phyloP scores from a whole-genome alignment of 2,329 filamentous ascomycete genomes.

The Aspergillus sp. region DNA sequence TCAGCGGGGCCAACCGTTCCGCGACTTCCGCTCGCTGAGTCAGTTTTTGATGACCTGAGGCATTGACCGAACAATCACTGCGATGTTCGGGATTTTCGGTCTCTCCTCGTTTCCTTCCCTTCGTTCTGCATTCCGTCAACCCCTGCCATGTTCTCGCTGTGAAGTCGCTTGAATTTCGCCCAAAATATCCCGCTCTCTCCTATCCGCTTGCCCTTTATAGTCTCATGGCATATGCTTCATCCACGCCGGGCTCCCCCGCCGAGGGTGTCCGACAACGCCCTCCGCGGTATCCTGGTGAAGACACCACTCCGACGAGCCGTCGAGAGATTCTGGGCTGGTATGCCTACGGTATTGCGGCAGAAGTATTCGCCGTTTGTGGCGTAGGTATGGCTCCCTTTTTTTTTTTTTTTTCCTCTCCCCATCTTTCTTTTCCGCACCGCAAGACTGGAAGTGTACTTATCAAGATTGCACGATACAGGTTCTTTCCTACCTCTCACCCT shows the following conservation, averaged over 20 bases:
- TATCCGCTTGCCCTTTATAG: background rate
- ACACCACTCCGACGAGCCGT: conserved; percentile 75
- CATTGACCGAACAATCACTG: background rate
- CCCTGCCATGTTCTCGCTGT: background rate
- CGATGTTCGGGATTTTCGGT: background rate
- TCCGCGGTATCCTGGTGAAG: conserved; percentile 72
- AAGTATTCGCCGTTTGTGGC: conserved; percentile 89
- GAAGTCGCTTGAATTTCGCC: background rate
- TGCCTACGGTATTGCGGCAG: conserved; percentile 88
- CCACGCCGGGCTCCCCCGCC: conserved; percentile 14
- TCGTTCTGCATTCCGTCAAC: background rate
- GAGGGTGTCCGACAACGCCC: conserved; percentile 27
- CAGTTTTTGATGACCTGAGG: background rate
- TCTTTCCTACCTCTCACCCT: conserved; percentile 91
- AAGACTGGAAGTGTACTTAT: background rate
- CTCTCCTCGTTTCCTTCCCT: background rate
- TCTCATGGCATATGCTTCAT: conserved; percentile 1
- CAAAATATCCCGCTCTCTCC: background rate
- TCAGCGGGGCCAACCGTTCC: background rate
- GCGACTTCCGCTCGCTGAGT: background rate
- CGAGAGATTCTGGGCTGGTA: conserved; percentile 90
- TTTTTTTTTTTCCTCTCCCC: background rate
- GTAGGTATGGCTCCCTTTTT: conserved; percentile 49
- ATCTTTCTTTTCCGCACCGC: background rate
- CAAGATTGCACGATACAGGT: conserved; percentile 47